Percentiles rank a stretch among this genome's conserved stretches.
Evolutionary conservation across 345 rosid genomes (phyloP).

Genomic region (Rhodamnia argentea): DNA sequence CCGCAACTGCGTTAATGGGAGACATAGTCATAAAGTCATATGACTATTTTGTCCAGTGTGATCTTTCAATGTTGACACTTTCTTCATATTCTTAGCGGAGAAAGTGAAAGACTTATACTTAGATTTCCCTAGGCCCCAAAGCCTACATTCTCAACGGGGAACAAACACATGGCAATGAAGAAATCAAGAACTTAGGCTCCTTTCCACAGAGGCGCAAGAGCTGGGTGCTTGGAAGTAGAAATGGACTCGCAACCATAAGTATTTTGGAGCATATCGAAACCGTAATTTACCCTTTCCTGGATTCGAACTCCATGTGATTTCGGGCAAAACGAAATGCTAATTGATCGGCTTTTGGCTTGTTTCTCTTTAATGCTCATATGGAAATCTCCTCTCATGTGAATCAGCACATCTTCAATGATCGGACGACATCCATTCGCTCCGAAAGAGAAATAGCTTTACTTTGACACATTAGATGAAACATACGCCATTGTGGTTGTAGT

Average conservation of each 20-base stretch:
- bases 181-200: slow-evolving; percentile 91
- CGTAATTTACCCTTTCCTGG: no score
- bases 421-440: background rate
- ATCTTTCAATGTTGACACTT: background rate
- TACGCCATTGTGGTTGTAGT: background rate
- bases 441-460: background rate
- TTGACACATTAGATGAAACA: background rate
- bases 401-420: background rate
- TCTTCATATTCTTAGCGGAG: background rate
- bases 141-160: slow-evolving; percentile 87
- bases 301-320: no score
- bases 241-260: no score
- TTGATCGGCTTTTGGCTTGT: no score
- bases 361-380: no score
- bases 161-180: slow-evolving; percentile 81
- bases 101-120: slow-evolving; percentile 12
- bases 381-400: background rate
- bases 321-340: no score
- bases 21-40: background rate
- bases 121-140: slow-evolving; percentile 96
- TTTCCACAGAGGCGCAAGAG: slow-evolving; percentile 98
- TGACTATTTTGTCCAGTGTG: background rate
- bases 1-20: background rate
- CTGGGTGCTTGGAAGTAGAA: slow-evolving; percentile 93
- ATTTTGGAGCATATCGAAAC: no score